Percentiles rank a stretch among this genome's conserved stretches.
Conservation (phyloP, 768 basidiomycete genomes). For the Flagelloscypha sp. region DNA sequence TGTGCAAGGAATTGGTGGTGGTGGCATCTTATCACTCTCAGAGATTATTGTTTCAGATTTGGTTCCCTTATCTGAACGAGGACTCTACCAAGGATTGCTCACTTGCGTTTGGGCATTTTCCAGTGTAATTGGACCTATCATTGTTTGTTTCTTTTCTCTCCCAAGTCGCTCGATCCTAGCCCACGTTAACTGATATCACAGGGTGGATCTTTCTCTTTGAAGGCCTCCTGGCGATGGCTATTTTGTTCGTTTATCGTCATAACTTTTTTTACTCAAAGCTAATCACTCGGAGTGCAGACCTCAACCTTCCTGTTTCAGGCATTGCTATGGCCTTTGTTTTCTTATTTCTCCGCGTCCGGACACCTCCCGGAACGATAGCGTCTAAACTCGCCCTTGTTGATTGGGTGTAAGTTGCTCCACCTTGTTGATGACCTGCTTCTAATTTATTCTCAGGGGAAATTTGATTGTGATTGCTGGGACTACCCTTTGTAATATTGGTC, state of each 20-base stretch:
- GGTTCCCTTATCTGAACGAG: conserved; percentile 34
- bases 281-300: conserved; percentile 13
- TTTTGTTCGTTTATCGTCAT: conserved; percentile 14
- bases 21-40: conserved; percentile 25
- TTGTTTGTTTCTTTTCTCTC: conserved; percentile 9
- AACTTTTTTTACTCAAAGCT: neutral
- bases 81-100: conserved; percentile 23
- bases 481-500: conserved; percentile 19
- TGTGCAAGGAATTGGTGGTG: conserved; percentile 27
- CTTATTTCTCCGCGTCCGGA: conserved; percentile 15
- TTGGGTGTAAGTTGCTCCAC: conserved; percentile 22
- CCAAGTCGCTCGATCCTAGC: neutral
- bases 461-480: conserved; percentile 22
- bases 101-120: conserved; percentile 24
- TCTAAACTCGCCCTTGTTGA: conserved; percentile 29
- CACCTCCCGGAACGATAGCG: conserved; percentile 19
- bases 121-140: conserved; percentile 21
- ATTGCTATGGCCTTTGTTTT: conserved; percentile 12
- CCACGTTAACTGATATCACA: conserved; percentile 1
- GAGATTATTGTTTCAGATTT: conserved; percentile 36
- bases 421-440: neutral
- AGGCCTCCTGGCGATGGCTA: conserved; percentile 21
- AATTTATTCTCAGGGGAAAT: conserved; percentile 23
- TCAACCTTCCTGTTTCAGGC: conserved; percentile 24
- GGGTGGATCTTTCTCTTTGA: conserved; percentile 17